Evolutionary conservation across 2,329 filamentous ascomycete species (phyloP), one percentile per base, ranked within the genome.

Genomic region (Neofusicoccum sp.): DNA sequence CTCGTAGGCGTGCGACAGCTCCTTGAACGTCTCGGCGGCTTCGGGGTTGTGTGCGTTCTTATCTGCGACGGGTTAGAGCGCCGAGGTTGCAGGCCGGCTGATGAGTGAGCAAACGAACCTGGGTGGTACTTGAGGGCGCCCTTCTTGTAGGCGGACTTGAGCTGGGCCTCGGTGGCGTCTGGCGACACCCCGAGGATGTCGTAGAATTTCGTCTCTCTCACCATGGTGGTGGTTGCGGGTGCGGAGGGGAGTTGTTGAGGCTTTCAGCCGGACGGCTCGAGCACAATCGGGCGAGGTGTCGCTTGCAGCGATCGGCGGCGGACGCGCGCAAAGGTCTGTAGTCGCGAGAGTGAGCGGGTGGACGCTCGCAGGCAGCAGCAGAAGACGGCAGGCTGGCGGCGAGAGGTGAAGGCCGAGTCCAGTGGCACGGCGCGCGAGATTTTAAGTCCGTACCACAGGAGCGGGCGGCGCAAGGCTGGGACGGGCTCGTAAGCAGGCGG

Each of bases 11-110:
- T 94, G 89, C 68, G 93, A 96, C 66, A 97, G 85, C 73, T 97
- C 93, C 84, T 99, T 98, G 89, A 99, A 99, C 80, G 97, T 99
- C 66, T 97, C 93, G 71, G 94, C 93, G 58, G 95, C 93, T 31
- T 89, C 90, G 44, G 93, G 93, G 83, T 96, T 96, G 83, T 95
- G 88, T 68, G 89, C 87, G 80, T 99, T 99, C 86, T 99, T 99
- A 80, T 99, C 94, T 96, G 70, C 41, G 41, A 36, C 22, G 16
- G 29, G 70, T 73, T 61, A 73, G 66, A 28, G 28, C 33, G 41
- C 22, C 28, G 14, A 48, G 6, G n/a, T 54, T 56, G 45, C 22
- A 2, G n/a, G 37, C 63, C 34, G 63, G 71, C 61, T 71, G 69
- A 41, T 16, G 41, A 43, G 39, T 22, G 50, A 12, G 50, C 28